Conservation (phyloP, 2,329 filamentous ascomycete species). For the Calonectria hawksworthii region DNA sequence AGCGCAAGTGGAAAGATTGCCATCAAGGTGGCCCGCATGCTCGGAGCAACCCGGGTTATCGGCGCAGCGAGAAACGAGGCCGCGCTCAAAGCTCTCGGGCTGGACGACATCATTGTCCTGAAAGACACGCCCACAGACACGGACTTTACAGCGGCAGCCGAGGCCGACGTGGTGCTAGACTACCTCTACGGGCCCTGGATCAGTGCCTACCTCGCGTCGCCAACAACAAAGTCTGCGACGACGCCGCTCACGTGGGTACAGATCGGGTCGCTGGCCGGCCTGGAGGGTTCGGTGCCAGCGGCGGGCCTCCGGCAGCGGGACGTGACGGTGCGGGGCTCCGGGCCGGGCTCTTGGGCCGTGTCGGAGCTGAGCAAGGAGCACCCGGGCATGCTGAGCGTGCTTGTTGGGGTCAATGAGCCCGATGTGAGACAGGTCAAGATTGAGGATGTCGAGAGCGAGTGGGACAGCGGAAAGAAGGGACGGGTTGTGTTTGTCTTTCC, state of each 20-base stretch:
- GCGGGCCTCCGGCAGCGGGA: constrained; percentile 62
- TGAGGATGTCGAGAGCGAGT: constrained; percentile 45
- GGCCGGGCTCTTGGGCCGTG: constrained; percentile 59
- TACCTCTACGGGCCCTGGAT: constrained; percentile 67
- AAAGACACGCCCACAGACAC: constrained; percentile 54
- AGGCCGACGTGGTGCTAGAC: constrained; percentile 69
- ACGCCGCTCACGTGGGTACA: constrained; percentile 67
- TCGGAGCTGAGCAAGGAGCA: constrained; percentile 42
- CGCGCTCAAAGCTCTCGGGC: constrained; percentile 56
- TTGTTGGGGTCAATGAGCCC: constrained; percentile 39
- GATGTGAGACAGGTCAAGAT: constrained; percentile 39
- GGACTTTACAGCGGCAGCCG: constrained; percentile 61
- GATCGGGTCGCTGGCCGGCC: constrained; percentile 61
- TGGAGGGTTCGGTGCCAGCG: constrained; percentile 56
- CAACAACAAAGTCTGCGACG: constrained; percentile 50
- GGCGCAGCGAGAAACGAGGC: constrained; percentile 64
- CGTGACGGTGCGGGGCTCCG: constrained; percentile 62
- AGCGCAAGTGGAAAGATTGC: constrained; percentile 66
- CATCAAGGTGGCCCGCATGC: constrained; percentile 59
- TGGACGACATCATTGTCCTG: constrained; percentile 63
- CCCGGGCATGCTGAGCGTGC: constrained; percentile 43
- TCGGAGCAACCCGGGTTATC: constrained; percentile 65
- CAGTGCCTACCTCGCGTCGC: constrained; percentile 55
- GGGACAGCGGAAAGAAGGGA: constrained; percentile 39
- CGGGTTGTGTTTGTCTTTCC: constrained; percentile 49